phyloP scores from a whole-genome alignment of 495 filamentous ascomycete genomes.

The Penicillium flavigenum region DNA sequence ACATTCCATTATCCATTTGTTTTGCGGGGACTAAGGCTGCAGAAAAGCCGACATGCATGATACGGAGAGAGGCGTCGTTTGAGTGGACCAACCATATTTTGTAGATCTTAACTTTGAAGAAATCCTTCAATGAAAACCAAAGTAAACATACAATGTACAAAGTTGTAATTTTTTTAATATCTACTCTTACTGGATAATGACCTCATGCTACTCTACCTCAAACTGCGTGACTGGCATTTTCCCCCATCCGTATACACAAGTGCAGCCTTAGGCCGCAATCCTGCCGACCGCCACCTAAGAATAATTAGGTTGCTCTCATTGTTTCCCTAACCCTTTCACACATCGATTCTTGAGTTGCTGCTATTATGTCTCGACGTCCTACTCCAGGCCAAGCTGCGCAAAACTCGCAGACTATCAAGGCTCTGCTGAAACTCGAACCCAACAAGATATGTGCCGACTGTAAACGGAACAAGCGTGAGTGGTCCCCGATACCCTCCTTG shows the following conservation, averaged over 20 bases:
- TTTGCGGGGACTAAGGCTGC: slow-evolving; percentile 15
- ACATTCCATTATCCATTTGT: slow-evolving; percentile 5
- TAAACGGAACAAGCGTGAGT: slow-evolving; percentile 95
- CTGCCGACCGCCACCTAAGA: slow-evolving; percentile 29
- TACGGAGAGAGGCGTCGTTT: slow-evolving; percentile 4
- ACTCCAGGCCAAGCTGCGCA: slow-evolving; percentile 81
- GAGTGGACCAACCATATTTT: slow-evolving; percentile 8
- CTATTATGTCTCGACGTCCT: slow-evolving; percentile 78
- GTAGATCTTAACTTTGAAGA: background rate
- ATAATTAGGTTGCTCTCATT: slow-evolving; percentile 19
- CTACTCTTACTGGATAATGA: background rate
- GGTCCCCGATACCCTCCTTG: slow-evolving; percentile 17
- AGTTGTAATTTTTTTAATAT: background rate
- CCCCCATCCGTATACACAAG: slow-evolving; percentile 16
- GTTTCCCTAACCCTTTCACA: slow-evolving; percentile 22
- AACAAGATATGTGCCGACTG: slow-evolving; percentile 98
- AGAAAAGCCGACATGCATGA: slow-evolving; percentile 11
- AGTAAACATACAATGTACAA: background rate
- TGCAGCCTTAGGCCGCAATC: slow-evolving; percentile 27
- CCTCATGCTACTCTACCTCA: slow-evolving; percentile 11
- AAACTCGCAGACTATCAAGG: slow-evolving; percentile 89
- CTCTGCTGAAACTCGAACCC: slow-evolving; percentile 81
- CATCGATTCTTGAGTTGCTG: slow-evolving; percentile 18
- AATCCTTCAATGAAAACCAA: background rate
- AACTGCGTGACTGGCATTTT: slow-evolving; percentile 27